Evolutionary conservation across 2,329 filamentous ascomycete species (phyloP), one percentile per base, ranked within the genome.

Genomic region (Ceratocystis huliohia): DNA sequence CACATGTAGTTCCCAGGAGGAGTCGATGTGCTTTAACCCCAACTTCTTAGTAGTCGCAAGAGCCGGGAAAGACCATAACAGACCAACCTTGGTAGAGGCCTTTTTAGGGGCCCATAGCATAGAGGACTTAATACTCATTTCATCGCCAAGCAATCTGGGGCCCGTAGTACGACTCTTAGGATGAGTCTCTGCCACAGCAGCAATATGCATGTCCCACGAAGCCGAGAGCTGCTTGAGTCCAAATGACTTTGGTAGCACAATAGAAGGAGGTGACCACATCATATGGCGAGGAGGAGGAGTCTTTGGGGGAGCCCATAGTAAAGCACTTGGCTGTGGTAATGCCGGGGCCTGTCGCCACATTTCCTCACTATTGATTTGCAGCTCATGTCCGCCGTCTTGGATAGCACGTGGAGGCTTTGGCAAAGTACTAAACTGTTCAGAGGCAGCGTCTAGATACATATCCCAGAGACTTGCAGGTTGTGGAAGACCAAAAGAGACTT

Each of bases 171-270:
- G 28, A 20, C 25, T 15, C 6, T 8, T 30, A 37, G 7, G 25
- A 37, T 2, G 8, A 59, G 28, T 17, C 17, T 30, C 5, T 28
- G 28, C 17, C 7, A n/a, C 8, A n/a, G 56, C 5, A 59, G 46
- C 5, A 25, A 67, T 13, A 25, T 65, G 64, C 57, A 65, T 67
- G 7, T 65, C 57, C 66, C 67, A 68, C 8, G 61, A 41, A 46
- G 28, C 53, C 10, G 63, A 25, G 30, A 62, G 22, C 41, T 68
- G 61, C 15, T 61, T 44, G 3, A 68, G 50, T 7, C 67, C 67
- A 56, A 64, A 66, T 4, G 46, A 53, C n/a, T 33, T 57, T 5
- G 48, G 4, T 41, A 59, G 48, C 30, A 15, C 5, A 41, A 44
- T 22, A 5, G 48, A 63, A 25, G 61, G 46, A 3, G 50, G 45